phyloP scores from a whole-genome alignment of 352 stramenopile species.

The Pythium coloratum region DNA sequence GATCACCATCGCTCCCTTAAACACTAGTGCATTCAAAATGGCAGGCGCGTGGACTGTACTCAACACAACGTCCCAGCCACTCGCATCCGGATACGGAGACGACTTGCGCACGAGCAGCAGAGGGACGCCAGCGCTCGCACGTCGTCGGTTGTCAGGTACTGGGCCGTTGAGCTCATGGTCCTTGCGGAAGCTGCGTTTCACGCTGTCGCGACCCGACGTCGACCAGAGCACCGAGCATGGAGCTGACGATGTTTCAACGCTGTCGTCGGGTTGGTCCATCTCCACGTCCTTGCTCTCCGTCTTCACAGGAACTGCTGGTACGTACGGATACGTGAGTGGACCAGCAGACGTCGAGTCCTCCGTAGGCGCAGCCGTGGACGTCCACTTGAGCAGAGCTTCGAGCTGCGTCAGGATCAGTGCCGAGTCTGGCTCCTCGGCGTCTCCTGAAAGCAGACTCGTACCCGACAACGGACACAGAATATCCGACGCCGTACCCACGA shows the following conservation, averaged over 20 bases:
- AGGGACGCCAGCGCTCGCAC: slow-evolving; percentile 26
- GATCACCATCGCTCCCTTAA: slow-evolving; percentile 65
- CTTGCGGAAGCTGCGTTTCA: slow-evolving; percentile 40
- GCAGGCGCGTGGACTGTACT: slow-evolving; percentile 38
- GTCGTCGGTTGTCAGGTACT: slow-evolving; percentile 8
- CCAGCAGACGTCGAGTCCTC: background rate
- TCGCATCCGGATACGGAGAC: slow-evolving; percentile 41
- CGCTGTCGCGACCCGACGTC: slow-evolving; percentile 34
- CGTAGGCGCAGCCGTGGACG: slow-evolving; percentile 22
- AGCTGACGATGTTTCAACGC: background rate
- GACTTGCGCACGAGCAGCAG: slow-evolving; percentile 46
- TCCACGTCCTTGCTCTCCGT: background rate
- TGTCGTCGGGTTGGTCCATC: background rate
- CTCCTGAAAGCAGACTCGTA: slow-evolving; percentile 34
- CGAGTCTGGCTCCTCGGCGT: slow-evolving; percentile 66
- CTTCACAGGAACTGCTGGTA: slow-evolving; percentile 8
- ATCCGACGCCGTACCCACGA: slow-evolving; percentile 22
- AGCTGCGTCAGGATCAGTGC: slow-evolving; percentile 56
- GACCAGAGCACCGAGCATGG: slow-evolving; percentile 64
- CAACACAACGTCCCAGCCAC: slow-evolving; percentile 73
- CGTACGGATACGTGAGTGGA: slow-evolving; percentile 33
- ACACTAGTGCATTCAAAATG: slow-evolving; percentile 66
- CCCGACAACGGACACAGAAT: slow-evolving; percentile 67
- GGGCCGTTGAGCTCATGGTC: slow-evolving; percentile 59
- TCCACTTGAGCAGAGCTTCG: slow-evolving; percentile 55